Evolutionary conservation across 371 early-diverging fungal genomes (phyloP).

Genomic region (Mortierella sp.): DNA sequence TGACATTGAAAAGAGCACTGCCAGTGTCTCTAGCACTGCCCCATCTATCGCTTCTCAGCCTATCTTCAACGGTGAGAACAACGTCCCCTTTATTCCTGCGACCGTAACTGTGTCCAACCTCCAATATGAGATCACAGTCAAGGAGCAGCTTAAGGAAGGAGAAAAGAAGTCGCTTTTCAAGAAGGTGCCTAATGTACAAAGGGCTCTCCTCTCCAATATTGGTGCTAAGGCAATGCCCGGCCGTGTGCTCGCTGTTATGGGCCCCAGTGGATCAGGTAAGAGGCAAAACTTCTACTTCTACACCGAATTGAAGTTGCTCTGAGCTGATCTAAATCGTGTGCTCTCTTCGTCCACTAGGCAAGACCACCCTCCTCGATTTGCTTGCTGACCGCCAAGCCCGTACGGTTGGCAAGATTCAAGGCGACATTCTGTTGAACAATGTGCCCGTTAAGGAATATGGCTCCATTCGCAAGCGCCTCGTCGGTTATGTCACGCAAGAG

Average conservation of each 20-base stretch:
- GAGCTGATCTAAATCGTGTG: not conserved
- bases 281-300: no score
- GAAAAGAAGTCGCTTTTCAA: slow-evolving; percentile 45
- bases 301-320: not conserved
- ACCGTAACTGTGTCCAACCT: slow-evolving; percentile 35
- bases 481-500: slow-evolving; percentile 90
- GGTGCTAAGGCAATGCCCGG: slow-evolving; percentile 80
- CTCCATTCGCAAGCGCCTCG: slow-evolving; percentile 71
- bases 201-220: slow-evolving; percentile 62
- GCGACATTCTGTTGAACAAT: slow-evolving; percentile 75
- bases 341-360: slow-evolving; percentile 49
- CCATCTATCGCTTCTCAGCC: slow-evolving; percentile 5
- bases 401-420: slow-evolving; percentile 62
- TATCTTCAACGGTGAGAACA: slow-evolving; percentile 1
- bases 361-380: slow-evolving; percentile 78
- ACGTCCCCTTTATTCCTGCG: slow-evolving; percentile 49
- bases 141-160: slow-evolving; percentile 30
- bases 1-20: slow-evolving; percentile 20
- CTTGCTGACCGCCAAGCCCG: slow-evolving; percentile 74
- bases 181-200: slow-evolving; percentile 33
- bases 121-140: slow-evolving; percentile 45
- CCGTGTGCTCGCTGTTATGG: slow-evolving; percentile 84
- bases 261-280: slow-evolving; percentile 70
- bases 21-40: slow-evolving; percentile 13
- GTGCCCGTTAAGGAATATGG: slow-evolving; percentile 60